Evolutionary conservation across 1,284 basidiomycete species (phyloP), one percentile per base, ranked within the genome.

Genomic region (Mrakiaceae sp.): DNA sequence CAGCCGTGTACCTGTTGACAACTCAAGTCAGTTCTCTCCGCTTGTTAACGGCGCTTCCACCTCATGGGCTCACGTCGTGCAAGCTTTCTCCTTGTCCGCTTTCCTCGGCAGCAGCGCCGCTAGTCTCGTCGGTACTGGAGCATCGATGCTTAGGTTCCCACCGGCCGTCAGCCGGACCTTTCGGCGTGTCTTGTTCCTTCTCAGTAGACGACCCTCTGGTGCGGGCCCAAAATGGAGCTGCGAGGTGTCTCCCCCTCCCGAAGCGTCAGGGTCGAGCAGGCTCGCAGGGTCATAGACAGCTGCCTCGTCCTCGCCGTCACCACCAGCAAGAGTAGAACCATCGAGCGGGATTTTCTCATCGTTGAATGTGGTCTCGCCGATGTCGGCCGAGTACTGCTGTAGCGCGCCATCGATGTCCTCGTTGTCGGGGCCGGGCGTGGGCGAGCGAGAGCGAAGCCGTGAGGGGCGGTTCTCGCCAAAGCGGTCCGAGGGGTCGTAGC

Each of bases 101-200:
- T 85, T 82, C 63, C 89, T 80, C 0, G 90, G 90, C 27, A 97
- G 78, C 63, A 95, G 78, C 63, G 76, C 74, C 0, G 74, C 83
- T 56, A 96, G 80, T 68, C 87, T 85, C 0, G 88, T 87, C 14
- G 93, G 93, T 6, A 96, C 88, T 39, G 84, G 81, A 69, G 92
- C 80, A 68, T 94, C 87, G 9, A 93, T 81, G 8, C 93, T 87
- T 62, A 94, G 82, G 74, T 95, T 90, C 14, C 93, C 92, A 69
- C 88, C 86, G 56, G 77, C 72, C 57, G 76, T 76, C 10, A 81
- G 71, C 8, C 74, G 74, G 10, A 80, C 75, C 49, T 73, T 73
- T 62, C 78, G 77, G 66, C 77, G 77, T 64, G 78, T 76, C 54
- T 77, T 70, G 63, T 74, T 67, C 70, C 67, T 73, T 70, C 74